Conservation (phyloP, 2,329 filamentous ascomycete genomes). For the Hypomyces perniciosus region DNA sequence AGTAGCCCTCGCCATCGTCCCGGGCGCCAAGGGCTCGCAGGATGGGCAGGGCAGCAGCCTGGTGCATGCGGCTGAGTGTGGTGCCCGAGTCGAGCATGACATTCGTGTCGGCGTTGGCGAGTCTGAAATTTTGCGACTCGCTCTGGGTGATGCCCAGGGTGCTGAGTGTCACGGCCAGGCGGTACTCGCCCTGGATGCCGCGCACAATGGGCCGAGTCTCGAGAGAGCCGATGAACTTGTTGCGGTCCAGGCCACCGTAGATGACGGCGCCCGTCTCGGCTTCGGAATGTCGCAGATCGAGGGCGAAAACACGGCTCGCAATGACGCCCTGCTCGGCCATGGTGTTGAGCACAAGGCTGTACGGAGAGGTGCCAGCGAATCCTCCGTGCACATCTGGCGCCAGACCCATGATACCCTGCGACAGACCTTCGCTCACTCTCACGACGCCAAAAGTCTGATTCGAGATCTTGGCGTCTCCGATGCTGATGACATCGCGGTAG, state of each 20-base stretch:
- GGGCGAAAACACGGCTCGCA: slow-evolving; percentile 43
- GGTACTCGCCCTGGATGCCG: slow-evolving; percentile 29
- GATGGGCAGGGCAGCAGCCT: slow-evolving; percentile 36
- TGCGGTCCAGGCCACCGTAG: slow-evolving; percentile 48
- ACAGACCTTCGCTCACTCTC: slow-evolving; percentile 38
- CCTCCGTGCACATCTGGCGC: slow-evolving; percentile 37
- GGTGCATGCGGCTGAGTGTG: slow-evolving; percentile 43
- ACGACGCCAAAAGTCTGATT: slow-evolving; percentile 48
- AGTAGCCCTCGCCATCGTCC: slow-evolving; percentile 38
- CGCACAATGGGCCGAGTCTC: slow-evolving; percentile 37
- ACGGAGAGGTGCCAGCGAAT: slow-evolving; percentile 32
- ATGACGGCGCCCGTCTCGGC: slow-evolving; percentile 42
- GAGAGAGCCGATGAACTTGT: slow-evolving; percentile 44
- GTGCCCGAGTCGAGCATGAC: slow-evolving; percentile 49
- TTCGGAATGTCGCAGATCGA: slow-evolving; percentile 43
- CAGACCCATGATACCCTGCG: slow-evolving; percentile 47
- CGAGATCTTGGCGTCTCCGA: slow-evolving; percentile 36
- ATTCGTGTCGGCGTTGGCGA: slow-evolving; percentile 28
- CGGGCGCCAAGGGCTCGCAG: slow-evolving; percentile 37
- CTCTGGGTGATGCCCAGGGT: slow-evolving; percentile 26
- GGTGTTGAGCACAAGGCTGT: slow-evolving; percentile 49
- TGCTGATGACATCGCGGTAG: slow-evolving; percentile 39
- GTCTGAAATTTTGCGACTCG: slow-evolving; percentile 18
- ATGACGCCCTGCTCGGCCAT: slow-evolving; percentile 43
- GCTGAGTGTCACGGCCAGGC: slow-evolving; percentile 30